Base-by-base conservation (phyloP, 2,329 filamentous ascomycete species). In the Penicillium nordicum region DNA sequence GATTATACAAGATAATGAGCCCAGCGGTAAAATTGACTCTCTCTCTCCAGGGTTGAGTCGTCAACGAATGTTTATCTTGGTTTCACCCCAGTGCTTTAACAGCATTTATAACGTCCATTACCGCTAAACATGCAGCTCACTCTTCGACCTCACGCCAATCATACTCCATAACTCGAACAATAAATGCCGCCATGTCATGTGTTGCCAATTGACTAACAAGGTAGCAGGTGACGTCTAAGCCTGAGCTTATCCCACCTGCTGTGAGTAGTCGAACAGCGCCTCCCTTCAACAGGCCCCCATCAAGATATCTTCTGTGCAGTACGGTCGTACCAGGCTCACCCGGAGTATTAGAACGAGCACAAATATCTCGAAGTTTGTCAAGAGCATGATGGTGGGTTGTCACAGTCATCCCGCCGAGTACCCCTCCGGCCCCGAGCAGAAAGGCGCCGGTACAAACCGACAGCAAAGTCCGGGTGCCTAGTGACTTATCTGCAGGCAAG, bases 151-250 rank as follows among this genome's bases (percentile, higher is more conserved):
- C 55, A 74, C 84, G 84, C 91, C 91, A 96, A 69, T 82, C 85
- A 80, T 92, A 89, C 78, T 93, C 88, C 81, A 94, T 85, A 63
- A 83, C 67, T 62, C 87, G 83, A 69, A 88, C 87, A 63, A 90
- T 86, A 76, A 93, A 88, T 57, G 85, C 82, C 61, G 90, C 90
- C 58, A 86, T 82, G 52, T 89, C 88, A 69, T 90, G 85, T 58
- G 86, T 88, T 48, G 93, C 89, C 73, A 95, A 78, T 64, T 90
- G 89, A 74, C 88, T 89, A 74, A 95, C 87, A 71, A 96, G 81
- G 79, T 96, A 94, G 78, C 95, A 78, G 65, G 88, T 82, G 53
- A 91, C 91, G 80, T 96, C 91, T 53, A 95, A 79, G 71, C 91
- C 90, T 75, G 88, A 86, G 71, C 86, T 88, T 65, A 90, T 81